Evolutionary conservation across 306 rosid species (phyloP).

Genomic region (Fragaria ananassa): DNA sequence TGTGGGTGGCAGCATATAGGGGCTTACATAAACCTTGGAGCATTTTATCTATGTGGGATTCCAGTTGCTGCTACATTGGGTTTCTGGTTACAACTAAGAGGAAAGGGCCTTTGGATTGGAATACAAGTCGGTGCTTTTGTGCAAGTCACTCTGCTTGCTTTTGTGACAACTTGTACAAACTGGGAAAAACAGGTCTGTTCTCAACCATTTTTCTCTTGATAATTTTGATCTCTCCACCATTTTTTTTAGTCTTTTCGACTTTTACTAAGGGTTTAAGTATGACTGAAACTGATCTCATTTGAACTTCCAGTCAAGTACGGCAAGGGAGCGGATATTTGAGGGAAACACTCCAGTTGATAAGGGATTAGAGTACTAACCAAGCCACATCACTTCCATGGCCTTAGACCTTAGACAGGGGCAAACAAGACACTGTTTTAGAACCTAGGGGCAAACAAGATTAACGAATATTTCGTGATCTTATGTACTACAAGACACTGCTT

Average conservation of each 20-base stretch:
- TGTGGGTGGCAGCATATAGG: conserved; percentile 81
- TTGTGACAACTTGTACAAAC: conserved; percentile 44
- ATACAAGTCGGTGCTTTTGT: conserved; percentile 54
- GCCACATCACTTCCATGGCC: no score
- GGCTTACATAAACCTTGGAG: conserved; percentile 64
- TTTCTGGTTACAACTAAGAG: conserved; percentile 46
- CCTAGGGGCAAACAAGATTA: conserved; percentile 4
- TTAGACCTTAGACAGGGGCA: background rate
- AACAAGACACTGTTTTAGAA: conserved; percentile 7
- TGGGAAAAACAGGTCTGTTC: conserved; percentile 56
- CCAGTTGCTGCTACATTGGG: conserved; percentile 56
- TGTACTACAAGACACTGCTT: background rate
- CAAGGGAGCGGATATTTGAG: conserved; percentile 34
- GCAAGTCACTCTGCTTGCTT: conserved; percentile 42
- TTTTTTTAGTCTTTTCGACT: background rate
- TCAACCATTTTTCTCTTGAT: background rate
- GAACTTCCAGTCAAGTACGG: conserved; percentile 23
- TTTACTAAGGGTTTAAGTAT: background rate
- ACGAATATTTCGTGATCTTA: background rate
- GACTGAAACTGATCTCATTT: background rate
- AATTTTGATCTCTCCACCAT: background rate
- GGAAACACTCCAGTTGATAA: conserved; percentile 13
- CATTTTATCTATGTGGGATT: conserved; percentile 72
- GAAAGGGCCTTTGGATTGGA: conserved; percentile 75
- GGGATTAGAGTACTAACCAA: background rate